Base-by-base conservation (phyloP, 306 rosid genomes). In the Prunus kanzakura region DNA sequence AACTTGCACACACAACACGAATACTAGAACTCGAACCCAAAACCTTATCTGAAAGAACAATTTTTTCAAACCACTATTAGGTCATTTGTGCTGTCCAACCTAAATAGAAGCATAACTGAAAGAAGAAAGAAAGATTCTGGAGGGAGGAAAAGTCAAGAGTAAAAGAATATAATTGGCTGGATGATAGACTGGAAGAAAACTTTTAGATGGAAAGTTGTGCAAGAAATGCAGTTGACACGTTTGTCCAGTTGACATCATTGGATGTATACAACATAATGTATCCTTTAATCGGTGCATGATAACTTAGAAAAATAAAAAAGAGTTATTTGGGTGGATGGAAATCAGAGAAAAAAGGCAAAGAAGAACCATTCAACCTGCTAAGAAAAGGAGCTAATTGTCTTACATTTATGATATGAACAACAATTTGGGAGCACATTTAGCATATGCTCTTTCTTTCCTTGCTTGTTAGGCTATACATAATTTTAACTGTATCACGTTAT, bases 71-170 rank as follows among this genome's bases (percentile, higher is more conserved):
- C 32, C 32, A 0, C 25, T 23, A 23, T 4, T 30, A 3, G 1
- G 5, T 30, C 38, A 27, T 32, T 32, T 32, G 38, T 32, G 38
- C 6, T 32, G 38, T 32, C 69, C 76, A 70, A 38, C 77, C 20
- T 71, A 50, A 67, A 66, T 43, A 83, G 73, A 78, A 56, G 83
- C 18, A 68, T 54, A 46, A 11, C 15, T 1, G 9, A 4, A 14
- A 55, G 19, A 22, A 50, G 77, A 23, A 69, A 32, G 87, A 78
- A 69, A 32, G 88, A 80, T 81, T 87, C 88, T 82, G 38, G 67
- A 57, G 76, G 52, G 80, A 54, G 72, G 56, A 72, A 81, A 85
- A 86, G 89, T 85, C 83, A 74, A 83, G 83, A 78, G 80, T n/a
- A 45, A 18, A 51, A 54, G 82, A 64, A 78, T 62, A 72, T 64